Conservation (phyloP, 257 asterid genomes). For the Nicotiana attenuata region DNA sequence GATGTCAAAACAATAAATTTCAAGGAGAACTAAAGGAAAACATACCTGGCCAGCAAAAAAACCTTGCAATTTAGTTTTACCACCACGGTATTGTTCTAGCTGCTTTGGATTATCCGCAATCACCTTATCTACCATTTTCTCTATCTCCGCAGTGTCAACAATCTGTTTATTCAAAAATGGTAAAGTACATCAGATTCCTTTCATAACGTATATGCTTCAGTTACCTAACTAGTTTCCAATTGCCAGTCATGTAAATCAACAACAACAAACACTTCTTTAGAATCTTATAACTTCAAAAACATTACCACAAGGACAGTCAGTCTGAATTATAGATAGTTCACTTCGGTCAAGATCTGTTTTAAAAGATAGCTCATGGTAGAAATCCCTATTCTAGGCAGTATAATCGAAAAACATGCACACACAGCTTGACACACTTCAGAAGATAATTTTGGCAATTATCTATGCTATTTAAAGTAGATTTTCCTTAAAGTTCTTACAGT, state of each 20-base stretch:
- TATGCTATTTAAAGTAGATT: background rate
- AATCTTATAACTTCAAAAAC: background rate
- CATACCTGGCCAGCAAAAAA: slow-evolving; percentile 95
- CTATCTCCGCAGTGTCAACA: slow-evolving; percentile 76
- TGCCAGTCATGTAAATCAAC: background rate
- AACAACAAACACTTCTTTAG: background rate
- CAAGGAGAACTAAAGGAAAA: background rate
- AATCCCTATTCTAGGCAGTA: background rate
- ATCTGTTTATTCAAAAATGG: slow-evolving; percentile 41
- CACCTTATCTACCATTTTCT: slow-evolving; percentile 83
- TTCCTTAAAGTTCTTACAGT: background rate
- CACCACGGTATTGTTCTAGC: slow-evolving; percentile 79
- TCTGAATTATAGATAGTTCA: background rate
- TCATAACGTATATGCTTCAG: background rate
- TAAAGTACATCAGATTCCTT: background rate
- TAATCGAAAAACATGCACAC: background rate
- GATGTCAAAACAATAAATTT: background rate
- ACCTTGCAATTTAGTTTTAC: slow-evolving; percentile 92
- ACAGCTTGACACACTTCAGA: background rate
- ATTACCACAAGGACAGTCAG: background rate
- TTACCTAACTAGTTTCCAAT: background rate
- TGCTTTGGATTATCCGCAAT: slow-evolving; percentile 78
- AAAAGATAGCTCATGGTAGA: background rate
- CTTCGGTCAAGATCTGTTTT: background rate
- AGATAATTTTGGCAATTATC: background rate